phyloP scores from a whole-genome alignment of 2,329 filamentous ascomycete species.

The Diaporthe sp. region DNA sequence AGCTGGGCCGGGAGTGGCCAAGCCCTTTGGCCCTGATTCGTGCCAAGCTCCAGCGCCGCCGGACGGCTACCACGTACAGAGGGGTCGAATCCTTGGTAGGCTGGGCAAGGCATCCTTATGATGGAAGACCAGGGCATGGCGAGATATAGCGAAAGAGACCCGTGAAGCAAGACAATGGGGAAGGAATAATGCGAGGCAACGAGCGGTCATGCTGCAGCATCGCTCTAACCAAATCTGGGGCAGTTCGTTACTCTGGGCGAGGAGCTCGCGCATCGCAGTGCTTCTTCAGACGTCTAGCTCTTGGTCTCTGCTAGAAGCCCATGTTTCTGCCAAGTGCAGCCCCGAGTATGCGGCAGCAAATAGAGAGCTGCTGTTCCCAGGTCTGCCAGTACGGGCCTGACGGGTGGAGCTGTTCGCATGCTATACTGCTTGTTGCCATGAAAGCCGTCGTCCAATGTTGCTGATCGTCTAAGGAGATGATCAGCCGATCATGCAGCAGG shows the following conservation, averaged over 20 bases:
- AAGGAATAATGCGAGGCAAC: not conserved
- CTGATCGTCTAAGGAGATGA: conserved; percentile 26
- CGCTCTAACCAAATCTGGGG: not conserved
- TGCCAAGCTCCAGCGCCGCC: conserved; percentile 22
- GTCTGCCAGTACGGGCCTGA: not conserved
- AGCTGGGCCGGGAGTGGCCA: conserved; percentile 21
- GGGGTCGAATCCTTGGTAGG: not conserved
- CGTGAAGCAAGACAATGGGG: not conserved
- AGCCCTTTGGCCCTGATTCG: conserved; percentile 21
- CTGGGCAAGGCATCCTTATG: not conserved
- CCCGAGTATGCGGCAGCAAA: not conserved
- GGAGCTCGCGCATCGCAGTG: conserved; percentile 8
- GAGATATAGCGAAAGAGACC: not conserved
- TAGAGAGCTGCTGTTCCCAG: not conserved
- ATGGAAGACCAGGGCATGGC: not conserved
- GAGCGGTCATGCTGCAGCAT: not conserved
- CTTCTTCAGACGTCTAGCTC: not conserved
- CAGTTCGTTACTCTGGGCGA: not conserved
- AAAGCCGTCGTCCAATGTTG: conserved; percentile 33
- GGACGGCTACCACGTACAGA: not conserved
- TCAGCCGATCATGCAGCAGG: conserved; percentile 22
- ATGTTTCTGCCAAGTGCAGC: not conserved
- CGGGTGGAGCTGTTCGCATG: conserved; percentile 3
- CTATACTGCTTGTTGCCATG: conserved; percentile 19
- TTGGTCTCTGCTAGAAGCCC: not conserved